Percentiles rank a stretch among this genome's conserved stretches.
Conservation (phyloP, 179 eudicot genomes). For the Carnegiea gigantea region DNA sequence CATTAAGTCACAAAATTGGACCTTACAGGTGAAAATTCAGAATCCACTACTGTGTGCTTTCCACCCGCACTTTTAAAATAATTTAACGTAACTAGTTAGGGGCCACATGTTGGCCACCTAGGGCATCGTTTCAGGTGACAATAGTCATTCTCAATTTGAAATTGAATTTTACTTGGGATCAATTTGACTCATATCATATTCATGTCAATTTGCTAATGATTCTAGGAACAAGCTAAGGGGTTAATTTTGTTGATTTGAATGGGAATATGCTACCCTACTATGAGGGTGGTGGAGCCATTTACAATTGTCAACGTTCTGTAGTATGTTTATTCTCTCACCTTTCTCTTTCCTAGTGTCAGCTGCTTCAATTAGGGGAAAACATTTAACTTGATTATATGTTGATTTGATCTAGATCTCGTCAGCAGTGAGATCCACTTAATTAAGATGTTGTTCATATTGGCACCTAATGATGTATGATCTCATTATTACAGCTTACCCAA, state of each 20-base stretch:
- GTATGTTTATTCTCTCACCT: neutral
- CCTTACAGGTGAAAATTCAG: too few relatives aligned
- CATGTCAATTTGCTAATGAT: constrained; percentile 16
- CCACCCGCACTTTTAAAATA: too few relatives aligned
- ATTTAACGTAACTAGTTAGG: neutral
- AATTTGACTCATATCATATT: neutral
- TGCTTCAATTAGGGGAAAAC: neutral
- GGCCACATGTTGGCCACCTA: constrained; percentile 19
- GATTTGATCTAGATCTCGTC: neutral
- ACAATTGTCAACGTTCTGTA: constrained; percentile 3
- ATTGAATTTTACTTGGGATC: neutral
- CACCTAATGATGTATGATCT: neutral
- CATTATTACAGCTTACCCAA: neutral
- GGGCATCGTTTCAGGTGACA: constrained; percentile 7
- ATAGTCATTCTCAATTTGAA: neutral
- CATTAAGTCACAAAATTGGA: too few relatives aligned
- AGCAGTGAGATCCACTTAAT: neutral
- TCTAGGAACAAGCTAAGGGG: neutral
- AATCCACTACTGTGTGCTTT: neutral
- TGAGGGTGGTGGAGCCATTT: neutral
- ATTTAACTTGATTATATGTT: neutral
- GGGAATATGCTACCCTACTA: neutral
- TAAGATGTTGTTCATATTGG: neutral
- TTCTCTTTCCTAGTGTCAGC: neutral
- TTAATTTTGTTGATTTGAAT: neutral